Evolutionary conservation across 2,329 filamentous ascomycete genomes (phyloP), one percentile per base, ranked within the genome.

Genomic region (Trichophyton verrucosum): DNA sequence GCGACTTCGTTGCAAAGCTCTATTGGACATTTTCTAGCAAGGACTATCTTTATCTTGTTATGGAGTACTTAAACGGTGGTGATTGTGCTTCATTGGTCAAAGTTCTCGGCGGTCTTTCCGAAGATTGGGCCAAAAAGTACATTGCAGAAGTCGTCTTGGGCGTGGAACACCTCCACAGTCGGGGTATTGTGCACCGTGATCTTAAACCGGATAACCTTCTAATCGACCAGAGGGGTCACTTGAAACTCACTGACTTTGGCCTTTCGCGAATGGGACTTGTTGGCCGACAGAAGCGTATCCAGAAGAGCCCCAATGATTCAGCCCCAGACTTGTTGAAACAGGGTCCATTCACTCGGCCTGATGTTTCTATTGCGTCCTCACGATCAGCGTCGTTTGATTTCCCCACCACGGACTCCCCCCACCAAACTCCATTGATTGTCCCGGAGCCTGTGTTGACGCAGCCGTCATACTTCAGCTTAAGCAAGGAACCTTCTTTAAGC

Each of bases 1-100:
- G 95, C 72, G 94, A 99, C 63, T 99, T 99, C 72, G 94, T 99
- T 61, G 94, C 94, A 27, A 99, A 99, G 77, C 81, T 99, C 11
- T 99, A 97, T 76, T 99, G 95, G 95, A 99, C 94, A 0, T 99
- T 99, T 70, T 96, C 94, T 3, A 99, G 92, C 80, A 99, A 99
- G 71, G 94, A 99, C 70, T 99, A 96, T 71, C 84, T 99, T 24
- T 99, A 97, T 71, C 81, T 99, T 62, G 94, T 99, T 24, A 99
- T 99, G 94, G 94, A 99, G 71, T 99, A 99, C 74, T 81, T 99
- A 61, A 99, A 97, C 67, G 94, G 94, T 40, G 94, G 94, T 53
- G 94, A 99, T 70, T 99, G 92, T 71, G 94, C 95, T 57, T 96
- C 94, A 4, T 80, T 99, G 59, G 94, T 97, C 76, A 99, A 97